These are phyloP conservation scores for Colletotrichum magnum DNA, from an alignment of 2,329 filamentous ascomycete genomes.

Conservation along the genomic window DNA sequence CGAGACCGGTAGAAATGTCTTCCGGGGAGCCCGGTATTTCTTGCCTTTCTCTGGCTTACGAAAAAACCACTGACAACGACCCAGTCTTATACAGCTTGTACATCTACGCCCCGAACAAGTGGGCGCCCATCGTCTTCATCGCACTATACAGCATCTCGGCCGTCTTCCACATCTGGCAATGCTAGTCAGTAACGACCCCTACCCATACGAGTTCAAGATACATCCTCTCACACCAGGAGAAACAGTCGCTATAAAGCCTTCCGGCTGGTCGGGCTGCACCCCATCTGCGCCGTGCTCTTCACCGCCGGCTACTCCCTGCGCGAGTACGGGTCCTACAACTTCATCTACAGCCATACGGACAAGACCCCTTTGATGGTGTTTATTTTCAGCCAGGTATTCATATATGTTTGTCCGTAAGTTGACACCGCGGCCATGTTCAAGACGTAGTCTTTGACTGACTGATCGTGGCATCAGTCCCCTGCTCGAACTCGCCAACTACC, in stretches of 20 bases:
- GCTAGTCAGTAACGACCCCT: conserved; percentile 49
- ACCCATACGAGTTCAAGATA: background rate
- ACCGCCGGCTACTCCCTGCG: conserved; percentile 67
- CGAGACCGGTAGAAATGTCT: background rate
- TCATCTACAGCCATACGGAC: conserved; percentile 50
- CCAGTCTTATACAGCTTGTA: conserved; percentile 22
- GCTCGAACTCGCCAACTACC: conserved; percentile 75
- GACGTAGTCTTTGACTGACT: background rate
- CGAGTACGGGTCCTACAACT: conserved; percentile 65
- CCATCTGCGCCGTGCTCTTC: conserved; percentile 65
- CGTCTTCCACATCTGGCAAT: conserved; percentile 67
- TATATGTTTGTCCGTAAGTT: conserved; percentile 55
- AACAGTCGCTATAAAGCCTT: conserved; percentile 66
- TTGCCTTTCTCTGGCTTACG: too few species aligned
- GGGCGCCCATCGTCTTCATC: conserved; percentile 67
- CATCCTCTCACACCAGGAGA: background rate
- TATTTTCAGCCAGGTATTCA: conserved; percentile 58
- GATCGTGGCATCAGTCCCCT: conserved; percentile 60
- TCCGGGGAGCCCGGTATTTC: background rate
- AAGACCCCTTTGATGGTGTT: conserved; percentile 54
- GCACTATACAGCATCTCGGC: conserved; percentile 62
- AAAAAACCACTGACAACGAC: background rate
- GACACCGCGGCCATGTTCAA: background rate
- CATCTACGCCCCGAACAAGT: conserved; percentile 68
- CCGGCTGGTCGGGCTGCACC: conserved; percentile 64